Conservation (phyloP, 129 eudicot genomes). For the Flaveria sonorensis region DNA sequence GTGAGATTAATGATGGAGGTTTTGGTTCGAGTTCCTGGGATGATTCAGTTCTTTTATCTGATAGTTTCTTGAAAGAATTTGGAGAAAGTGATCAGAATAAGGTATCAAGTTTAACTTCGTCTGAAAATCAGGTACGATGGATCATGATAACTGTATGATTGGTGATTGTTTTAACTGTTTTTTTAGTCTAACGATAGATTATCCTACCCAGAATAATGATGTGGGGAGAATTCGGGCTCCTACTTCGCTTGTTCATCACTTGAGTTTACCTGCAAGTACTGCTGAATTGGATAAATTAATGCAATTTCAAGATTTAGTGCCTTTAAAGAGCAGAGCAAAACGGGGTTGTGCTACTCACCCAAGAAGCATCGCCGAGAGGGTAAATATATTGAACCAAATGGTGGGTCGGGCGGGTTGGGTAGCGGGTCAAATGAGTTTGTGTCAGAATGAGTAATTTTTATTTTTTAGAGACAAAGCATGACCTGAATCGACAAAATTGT, state of each 20-base stretch:
- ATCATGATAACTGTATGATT: background rate
- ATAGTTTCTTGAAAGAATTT: conserved; percentile 55
- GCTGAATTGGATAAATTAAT: conserved; percentile 57
- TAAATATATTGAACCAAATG: conserved; percentile 29
- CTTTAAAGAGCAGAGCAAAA: conserved; percentile 73
- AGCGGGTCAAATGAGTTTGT: background rate
- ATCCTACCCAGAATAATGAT: conserved; percentile 36
- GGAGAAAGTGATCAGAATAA: conserved; percentile 49
- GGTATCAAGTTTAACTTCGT: conserved; percentile 41
- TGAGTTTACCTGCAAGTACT: conserved; percentile 70
- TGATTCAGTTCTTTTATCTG: conserved; percentile 69
- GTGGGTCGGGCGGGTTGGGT: background rate
- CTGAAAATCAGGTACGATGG: conserved; percentile 57
- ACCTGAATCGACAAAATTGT: background rate
- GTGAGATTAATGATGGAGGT: conserved; percentile 28
- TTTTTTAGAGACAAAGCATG: too few relatives aligned
- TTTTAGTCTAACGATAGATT: background rate
- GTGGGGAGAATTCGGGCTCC: conserved; percentile 54
- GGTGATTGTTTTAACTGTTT: background rate
- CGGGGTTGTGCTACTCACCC: conserved; percentile 99
- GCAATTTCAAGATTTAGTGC: conserved; percentile 68
- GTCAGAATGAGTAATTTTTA: background rate
- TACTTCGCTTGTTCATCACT: conserved; percentile 63
- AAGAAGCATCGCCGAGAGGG: conserved; percentile 96
- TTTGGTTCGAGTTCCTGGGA: conserved; percentile 62